These are phyloP conservation scores for Nyctanthes arbortristis DNA, from an alignment of 257 asterid species.

Conservation along the genomic window DNA sequence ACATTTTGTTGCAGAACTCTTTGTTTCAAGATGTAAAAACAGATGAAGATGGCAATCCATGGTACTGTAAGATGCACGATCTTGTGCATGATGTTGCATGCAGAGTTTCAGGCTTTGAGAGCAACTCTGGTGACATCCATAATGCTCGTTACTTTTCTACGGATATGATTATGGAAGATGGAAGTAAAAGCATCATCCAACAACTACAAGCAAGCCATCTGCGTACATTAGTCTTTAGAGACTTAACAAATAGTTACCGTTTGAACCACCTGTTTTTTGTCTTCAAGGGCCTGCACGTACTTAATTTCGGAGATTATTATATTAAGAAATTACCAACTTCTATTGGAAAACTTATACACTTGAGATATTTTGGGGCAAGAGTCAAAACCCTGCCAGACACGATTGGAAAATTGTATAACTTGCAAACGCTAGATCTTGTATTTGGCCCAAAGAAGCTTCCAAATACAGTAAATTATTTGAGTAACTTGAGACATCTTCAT, in stretches of 20 bases:
- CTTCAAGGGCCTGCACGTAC: slow-evolving; percentile 7
- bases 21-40: slow-evolving; percentile 16
- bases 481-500: slow-evolving; percentile 25
- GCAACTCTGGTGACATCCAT: slow-evolving; percentile 5
- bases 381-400: slow-evolving; percentile 14
- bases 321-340: slow-evolving; percentile 11
- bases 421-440: not conserved
- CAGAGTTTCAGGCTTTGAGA: slow-evolving; percentile 13
- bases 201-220: not conserved
- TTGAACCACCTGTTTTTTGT: too few species aligned
- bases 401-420: slow-evolving; percentile 15
- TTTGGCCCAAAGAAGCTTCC: not conserved
- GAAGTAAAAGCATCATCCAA: not conserved
- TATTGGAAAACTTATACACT: slow-evolving; percentile 16
- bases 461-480: too few species aligned
- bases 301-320: not conserved
- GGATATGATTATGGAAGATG: not conserved
- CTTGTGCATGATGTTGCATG: slow-evolving; percentile 27
- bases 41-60: slow-evolving; percentile 1
- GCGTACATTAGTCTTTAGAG: slow-evolving; percentile 16
- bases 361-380: slow-evolving; percentile 11
- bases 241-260: not conserved
- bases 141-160: not conserved
- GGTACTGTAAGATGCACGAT: slow-evolving; percentile 28
- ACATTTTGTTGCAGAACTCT: slow-evolving; percentile 3